phyloP scores from a whole-genome alignment of 768 basidiomycete species.

The Amylocystis lapponica region DNA sequence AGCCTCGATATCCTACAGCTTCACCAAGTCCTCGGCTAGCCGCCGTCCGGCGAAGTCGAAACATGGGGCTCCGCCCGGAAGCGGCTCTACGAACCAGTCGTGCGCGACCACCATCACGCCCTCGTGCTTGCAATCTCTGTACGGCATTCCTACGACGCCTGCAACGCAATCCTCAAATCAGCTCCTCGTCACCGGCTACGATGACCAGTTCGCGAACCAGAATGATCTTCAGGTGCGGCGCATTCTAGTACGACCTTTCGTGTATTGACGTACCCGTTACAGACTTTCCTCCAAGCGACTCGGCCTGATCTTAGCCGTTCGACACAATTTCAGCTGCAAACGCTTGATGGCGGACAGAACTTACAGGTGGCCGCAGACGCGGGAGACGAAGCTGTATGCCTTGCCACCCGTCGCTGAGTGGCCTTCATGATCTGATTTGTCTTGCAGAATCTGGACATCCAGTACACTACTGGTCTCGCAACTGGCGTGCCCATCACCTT shows the following conservation, averaged over 20 bases:
- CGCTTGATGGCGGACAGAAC: constrained; percentile 25
- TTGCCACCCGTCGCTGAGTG: background rate
- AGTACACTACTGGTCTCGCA: constrained; percentile 32
- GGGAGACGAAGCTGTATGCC: constrained; percentile 24
- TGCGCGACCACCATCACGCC: constrained; percentile 23
- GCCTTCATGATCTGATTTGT: constrained; percentile 1
- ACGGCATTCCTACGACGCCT: constrained; percentile 28
- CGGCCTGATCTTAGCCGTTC: constrained; percentile 18
- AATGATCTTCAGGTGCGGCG: constrained; percentile 24
- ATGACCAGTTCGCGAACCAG: constrained; percentile 25
- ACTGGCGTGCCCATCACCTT: constrained; percentile 26
- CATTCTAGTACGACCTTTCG: background rate
- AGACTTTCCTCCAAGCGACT: constrained; percentile 21
- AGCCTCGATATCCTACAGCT: constrained; percentile 30
- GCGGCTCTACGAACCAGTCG: constrained; percentile 16
- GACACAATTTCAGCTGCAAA: constrained; percentile 19
- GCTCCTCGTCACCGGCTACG: constrained; percentile 28
- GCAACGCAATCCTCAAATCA: constrained; percentile 19
- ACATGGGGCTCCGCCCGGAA: background rate
- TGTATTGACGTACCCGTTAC: background rate
- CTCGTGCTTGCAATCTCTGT: constrained; percentile 27
- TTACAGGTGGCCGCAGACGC: constrained; percentile 17
- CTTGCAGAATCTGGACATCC: constrained; percentile 29
- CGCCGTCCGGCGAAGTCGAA: background rate
- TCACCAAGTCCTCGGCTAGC: constrained; percentile 13